Evolutionary conservation across 768 basidiomycete species (phyloP), one percentile per base, ranked within the genome.

Genomic region (Amanita rimosa): DNA sequence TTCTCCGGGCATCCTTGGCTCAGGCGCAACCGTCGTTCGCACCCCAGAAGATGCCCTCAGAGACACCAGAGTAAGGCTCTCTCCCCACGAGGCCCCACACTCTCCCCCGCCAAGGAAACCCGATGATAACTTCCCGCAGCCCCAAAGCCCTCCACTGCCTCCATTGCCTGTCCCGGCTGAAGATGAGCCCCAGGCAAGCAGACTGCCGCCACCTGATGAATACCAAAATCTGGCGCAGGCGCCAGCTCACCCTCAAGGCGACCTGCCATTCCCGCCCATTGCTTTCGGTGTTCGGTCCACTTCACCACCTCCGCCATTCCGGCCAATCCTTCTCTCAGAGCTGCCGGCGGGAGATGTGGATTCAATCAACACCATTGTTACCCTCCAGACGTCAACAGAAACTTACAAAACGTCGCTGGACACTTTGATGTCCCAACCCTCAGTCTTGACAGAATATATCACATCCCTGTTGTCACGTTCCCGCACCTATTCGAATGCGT

Each of bases 1-100:
- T 6, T 72, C 77, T 10, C 69, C 63, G 37, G 78, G 78, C 2
- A 62, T 67, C 3, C 73, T 86, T 16, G 86, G 84, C n/a, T 60
- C 74, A 16, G 85, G 87, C 35, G 87, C 87, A 11, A 81, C 72
- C 1, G 68, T 91, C 26, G 87, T 90, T 33, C 71, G 81, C 49
- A 90, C 88, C 0, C 88, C 88, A 6, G 79, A 83, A 54, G 88
- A 91, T 48, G 87, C 87, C 17, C 67, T 91, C 26, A 67, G 69
- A 40, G 73, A 72, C 42, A 72, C 73, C 0, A 63, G 68, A 16
- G 68, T 75, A 2, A 61, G 72, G 38, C 61, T 72, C n/a, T 67
- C 64, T 6, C 65, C 60, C 36, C 62, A 64, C n/a, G 45, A 35
- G 6, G 31, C 44, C 13, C 13, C 34, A 17, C 19, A 36, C 31